A percentile compares a stretch with the other conserved stretches of the same genome.
Conservation (phyloP, 306 rosid genomes). For the Lathyrus aphaca region DNA sequence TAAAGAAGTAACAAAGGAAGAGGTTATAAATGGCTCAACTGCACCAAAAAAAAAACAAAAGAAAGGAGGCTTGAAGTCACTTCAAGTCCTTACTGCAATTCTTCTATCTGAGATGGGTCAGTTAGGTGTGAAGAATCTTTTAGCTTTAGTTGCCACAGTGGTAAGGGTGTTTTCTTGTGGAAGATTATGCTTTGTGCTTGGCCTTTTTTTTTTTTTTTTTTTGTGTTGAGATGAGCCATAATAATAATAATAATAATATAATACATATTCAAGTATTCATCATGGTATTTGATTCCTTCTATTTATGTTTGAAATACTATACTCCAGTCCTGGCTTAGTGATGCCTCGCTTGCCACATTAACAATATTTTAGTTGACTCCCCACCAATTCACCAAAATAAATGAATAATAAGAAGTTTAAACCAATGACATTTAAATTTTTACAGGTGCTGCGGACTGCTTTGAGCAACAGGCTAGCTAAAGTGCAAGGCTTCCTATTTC, state of each 20-base stretch:
- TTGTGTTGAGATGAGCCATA: not conserved
- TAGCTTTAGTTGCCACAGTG: slow-evolving; percentile 73
- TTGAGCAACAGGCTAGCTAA: slow-evolving; percentile 99
- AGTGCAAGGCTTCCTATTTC: slow-evolving; percentile 98
- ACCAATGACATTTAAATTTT: slow-evolving; percentile 37
- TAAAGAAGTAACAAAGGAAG: slow-evolving; percentile 43
- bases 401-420: slow-evolving; percentile 1
- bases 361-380: not conserved
- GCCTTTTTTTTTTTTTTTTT: not conserved
- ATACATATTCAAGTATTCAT: slow-evolving; percentile 23
- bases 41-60: slow-evolving; percentile 52
- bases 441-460: slow-evolving; percentile 88
- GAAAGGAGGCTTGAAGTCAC: slow-evolving; percentile 79
- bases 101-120: slow-evolving; percentile 79
- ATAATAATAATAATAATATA: not conserved
- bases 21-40: slow-evolving; percentile 32
- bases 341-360: not conserved
- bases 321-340: slow-evolving; percentile 19
- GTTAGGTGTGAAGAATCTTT: slow-evolving; percentile 70
- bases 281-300: slow-evolving; percentile 23
- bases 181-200: slow-evolving; percentile 31
- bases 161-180: slow-evolving; percentile 52
- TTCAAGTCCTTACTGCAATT: slow-evolving; percentile 79
- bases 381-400: not conserved
- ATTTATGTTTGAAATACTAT: slow-evolving; percentile 6